phyloP scores from a whole-genome alignment of 2,329 filamentous ascomycete genomes.

The Arthrocladium fulminans region DNA sequence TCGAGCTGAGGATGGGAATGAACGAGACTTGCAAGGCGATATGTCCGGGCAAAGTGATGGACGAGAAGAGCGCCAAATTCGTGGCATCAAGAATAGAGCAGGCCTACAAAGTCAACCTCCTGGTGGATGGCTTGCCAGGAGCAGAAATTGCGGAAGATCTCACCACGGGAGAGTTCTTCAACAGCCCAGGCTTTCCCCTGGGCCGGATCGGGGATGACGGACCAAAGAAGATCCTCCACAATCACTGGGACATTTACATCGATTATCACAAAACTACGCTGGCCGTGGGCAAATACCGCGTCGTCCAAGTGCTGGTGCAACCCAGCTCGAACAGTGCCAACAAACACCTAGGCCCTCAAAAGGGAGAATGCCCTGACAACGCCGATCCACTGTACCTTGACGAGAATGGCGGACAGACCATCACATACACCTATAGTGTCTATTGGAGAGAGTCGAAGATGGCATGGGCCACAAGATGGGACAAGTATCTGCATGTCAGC shows the following conservation, averaged over 20 bases:
- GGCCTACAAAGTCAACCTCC: conserved; percentile 88
- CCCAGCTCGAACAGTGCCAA: conserved; percentile 62
- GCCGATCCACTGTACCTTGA: conserved; percentile 49
- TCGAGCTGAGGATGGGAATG: conserved; percentile 73
- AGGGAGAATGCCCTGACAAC: conserved; percentile 49
- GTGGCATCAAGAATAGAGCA: conserved; percentile 74
- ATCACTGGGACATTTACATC: conserved; percentile 89
- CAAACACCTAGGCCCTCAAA: conserved; percentile 37
- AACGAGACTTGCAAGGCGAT: conserved; percentile 82
- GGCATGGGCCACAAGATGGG: conserved; percentile 94
- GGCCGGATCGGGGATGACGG: conserved; percentile 50
- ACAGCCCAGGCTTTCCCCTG: conserved; percentile 83
- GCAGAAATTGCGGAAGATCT: conserved; percentile 74
- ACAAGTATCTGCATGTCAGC: conserved; percentile 95
- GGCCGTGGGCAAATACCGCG: conserved; percentile 61
- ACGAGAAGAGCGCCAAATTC: conserved; percentile 61
- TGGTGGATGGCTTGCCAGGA: conserved; percentile 87
- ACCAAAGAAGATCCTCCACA: conserved; percentile 61
- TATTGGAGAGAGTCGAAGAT: conserved; percentile 78
- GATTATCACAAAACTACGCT: conserved; percentile 72
- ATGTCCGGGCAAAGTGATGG: conserved; percentile 60
- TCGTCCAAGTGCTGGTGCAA: conserved; percentile 85
- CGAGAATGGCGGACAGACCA: conserved; percentile 54
- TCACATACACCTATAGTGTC: conserved; percentile 86
- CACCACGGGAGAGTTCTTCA: conserved; percentile 68